A percentile compares a stretch with the other conserved stretches of the same genome.
Conservation (phyloP, 257 asterid genomes). For the Anisodus tanguticus region DNA sequence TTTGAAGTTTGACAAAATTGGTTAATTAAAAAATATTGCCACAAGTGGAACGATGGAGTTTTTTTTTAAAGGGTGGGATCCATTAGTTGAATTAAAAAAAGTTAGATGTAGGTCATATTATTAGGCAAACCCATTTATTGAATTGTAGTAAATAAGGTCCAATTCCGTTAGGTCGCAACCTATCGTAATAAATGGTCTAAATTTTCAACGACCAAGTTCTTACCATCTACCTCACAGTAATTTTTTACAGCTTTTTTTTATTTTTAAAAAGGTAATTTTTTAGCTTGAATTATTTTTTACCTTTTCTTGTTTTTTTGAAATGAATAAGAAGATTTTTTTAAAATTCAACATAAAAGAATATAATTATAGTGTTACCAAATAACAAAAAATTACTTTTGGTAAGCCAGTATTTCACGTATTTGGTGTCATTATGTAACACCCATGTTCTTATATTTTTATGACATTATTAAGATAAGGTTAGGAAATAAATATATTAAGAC, state of each 20-base stretch:
- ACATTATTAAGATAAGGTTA: background rate
- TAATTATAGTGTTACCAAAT: background rate
- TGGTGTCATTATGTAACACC: background rate
- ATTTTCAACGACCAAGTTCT: slow-evolving; percentile 30
- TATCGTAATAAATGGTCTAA: slow-evolving; percentile 67
- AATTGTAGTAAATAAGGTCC: slow-evolving; percentile 70
- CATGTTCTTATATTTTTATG: background rate
- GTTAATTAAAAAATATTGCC: slow-evolving; percentile 36
- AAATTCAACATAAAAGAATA: too few species aligned
- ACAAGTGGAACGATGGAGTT: slow-evolving; percentile 30
- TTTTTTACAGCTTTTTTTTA: background rate
- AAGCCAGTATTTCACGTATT: background rate
- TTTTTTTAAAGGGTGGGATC: slow-evolving; percentile 53
- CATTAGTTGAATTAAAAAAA: slow-evolving; percentile 59
- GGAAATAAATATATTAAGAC: background rate
- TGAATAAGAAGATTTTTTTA: too few species aligned
- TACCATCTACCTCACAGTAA: slow-evolving; percentile 28
- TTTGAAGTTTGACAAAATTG: slow-evolving; percentile 43
- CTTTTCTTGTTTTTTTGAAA: too few species aligned
- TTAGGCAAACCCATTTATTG: slow-evolving; percentile 79
- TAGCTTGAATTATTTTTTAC: background rate
- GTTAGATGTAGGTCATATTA: slow-evolving; percentile 70
- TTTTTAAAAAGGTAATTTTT: background rate
- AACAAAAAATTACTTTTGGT: background rate
- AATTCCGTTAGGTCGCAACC: slow-evolving; percentile 77